phyloP scores from a whole-genome alignment of 2,329 filamentous ascomycete species.

The Trichoderma semiorbis region DNA sequence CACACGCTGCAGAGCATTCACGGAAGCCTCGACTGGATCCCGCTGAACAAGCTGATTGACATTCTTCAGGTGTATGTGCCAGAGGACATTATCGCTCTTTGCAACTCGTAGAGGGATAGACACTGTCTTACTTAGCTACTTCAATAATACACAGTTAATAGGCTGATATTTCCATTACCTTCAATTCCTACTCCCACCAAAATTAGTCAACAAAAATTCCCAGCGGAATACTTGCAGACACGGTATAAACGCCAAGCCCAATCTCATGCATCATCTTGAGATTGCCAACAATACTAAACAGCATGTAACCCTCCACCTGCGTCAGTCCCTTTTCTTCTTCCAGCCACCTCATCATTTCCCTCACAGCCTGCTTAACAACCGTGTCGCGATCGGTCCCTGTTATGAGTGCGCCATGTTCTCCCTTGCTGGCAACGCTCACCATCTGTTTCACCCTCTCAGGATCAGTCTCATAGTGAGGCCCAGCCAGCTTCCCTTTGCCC shows the following conservation, averaged over 20 bases:
- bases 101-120: not conserved
- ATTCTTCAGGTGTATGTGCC: constrained; percentile 9
- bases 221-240: constrained; percentile 4
- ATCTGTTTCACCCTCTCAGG: constrained; percentile 3
- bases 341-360: constrained; percentile 48
- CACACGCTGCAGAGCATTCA: constrained; percentile 11
- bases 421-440: not conserved
- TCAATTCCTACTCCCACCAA: not conserved
- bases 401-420: constrained; percentile 41
- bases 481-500: constrained; percentile 42
- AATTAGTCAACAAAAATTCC: not conserved
- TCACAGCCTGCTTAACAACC: constrained; percentile 46
- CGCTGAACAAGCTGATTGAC: not conserved
- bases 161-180: not conserved
- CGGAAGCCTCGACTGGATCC: not conserved
- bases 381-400: constrained; percentile 47
- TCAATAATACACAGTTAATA: not conserved
- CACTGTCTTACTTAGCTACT: not conserved
- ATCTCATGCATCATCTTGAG: constrained; percentile 41
- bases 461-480: constrained; percentile 45
- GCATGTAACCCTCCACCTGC: constrained; percentile 49
- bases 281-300: constrained; percentile 48
- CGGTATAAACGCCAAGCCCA: not conserved
- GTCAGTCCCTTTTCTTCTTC: constrained; percentile 43
- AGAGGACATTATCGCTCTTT: constrained; percentile 5